A percentile compares a stretch with the other conserved stretches of the same genome.
Evolutionary conservation across 306 rosid genomes (phyloP).

Genomic region (Cucumis hystrix): DNA sequence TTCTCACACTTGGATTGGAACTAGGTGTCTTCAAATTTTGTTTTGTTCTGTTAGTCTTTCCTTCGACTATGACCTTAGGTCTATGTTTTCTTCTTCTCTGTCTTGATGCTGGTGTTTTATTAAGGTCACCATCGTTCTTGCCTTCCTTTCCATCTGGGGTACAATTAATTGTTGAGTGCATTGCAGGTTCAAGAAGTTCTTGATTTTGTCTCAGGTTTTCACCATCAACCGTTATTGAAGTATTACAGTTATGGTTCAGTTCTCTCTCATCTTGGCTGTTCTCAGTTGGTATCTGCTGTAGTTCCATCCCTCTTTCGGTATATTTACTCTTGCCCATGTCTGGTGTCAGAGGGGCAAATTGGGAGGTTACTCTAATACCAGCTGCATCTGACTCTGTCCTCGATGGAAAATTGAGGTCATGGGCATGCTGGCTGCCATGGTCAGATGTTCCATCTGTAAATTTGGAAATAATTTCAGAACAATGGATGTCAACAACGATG

Average conservation of each 20-base stretch:
- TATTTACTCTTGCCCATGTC: neutral
- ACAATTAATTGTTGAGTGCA: neutral
- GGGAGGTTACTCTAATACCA: neutral
- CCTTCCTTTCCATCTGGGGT: conserved; percentile 8
- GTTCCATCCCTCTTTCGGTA: neutral
- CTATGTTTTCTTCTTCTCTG: conserved; percentile 13
- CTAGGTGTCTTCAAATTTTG: neutral
- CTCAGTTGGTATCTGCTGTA: neutral
- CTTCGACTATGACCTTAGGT: conserved; percentile 12
- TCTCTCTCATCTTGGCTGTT: neutral
- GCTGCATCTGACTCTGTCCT: conserved; percentile 8
- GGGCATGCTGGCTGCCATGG: neutral
- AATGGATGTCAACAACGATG: neutral
- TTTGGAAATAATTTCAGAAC: neutral
- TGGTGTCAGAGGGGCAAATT: conserved; percentile 9
- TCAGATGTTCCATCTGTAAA: neutral
- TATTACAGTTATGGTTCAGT: neutral
- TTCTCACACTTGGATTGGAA: neutral
- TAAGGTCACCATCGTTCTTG: neutral
- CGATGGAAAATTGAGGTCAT: conserved; percentile 4
- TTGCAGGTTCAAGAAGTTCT: neutral
- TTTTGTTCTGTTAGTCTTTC: neutral
- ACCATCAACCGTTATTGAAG: neutral
- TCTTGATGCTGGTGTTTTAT: neutral
- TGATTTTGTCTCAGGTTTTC: neutral